phyloP scores from a whole-genome alignment of 345 rosid species.

The Populus pruinosa region DNA sequence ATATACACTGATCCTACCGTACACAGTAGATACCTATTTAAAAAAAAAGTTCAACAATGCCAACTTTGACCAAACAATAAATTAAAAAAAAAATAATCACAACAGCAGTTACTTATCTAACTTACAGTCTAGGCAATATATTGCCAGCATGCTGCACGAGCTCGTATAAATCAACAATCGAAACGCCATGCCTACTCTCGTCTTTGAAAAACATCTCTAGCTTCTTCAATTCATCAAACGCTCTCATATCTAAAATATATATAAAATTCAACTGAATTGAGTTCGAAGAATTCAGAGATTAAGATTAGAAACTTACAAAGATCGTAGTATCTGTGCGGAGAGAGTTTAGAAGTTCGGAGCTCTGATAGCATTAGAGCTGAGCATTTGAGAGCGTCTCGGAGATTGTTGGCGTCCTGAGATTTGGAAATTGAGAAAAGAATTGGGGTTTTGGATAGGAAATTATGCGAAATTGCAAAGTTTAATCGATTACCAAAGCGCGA shows the following conservation, averaged over 20 bases:
- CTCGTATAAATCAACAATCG: slow-evolving; percentile 28
- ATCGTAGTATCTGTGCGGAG: slow-evolving; percentile 33
- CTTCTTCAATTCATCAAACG: slow-evolving; percentile 29
- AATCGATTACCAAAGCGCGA: slow-evolving; percentile 25
- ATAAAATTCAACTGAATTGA: background rate
- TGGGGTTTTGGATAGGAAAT: background rate
- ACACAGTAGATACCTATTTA: slow-evolving; percentile 80
- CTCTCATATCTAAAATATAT: slow-evolving; percentile 26
- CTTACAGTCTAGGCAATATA: slow-evolving; percentile 25
- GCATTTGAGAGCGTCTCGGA: slow-evolving; percentile 28
- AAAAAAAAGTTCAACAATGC: background rate
- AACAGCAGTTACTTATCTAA: background rate
- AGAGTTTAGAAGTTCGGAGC: slow-evolving; percentile 32
- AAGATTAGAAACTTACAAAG: slow-evolving; percentile 10
- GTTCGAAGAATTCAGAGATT: background rate
- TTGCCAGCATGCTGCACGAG: slow-evolving; percentile 30
- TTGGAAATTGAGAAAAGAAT: background rate
- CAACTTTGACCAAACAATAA: background rate
- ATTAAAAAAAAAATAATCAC: background rate
- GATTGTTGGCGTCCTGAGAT: slow-evolving; percentile 29
- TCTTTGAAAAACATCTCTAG: slow-evolving; percentile 34
- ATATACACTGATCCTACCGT: slow-evolving; percentile 96
- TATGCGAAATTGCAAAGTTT: background rate
- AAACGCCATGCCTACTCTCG: slow-evolving; percentile 29
- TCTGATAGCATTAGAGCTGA: slow-evolving; percentile 33